Conservation (phyloP, 306 rosid species). For the Carpinus fangiana region DNA sequence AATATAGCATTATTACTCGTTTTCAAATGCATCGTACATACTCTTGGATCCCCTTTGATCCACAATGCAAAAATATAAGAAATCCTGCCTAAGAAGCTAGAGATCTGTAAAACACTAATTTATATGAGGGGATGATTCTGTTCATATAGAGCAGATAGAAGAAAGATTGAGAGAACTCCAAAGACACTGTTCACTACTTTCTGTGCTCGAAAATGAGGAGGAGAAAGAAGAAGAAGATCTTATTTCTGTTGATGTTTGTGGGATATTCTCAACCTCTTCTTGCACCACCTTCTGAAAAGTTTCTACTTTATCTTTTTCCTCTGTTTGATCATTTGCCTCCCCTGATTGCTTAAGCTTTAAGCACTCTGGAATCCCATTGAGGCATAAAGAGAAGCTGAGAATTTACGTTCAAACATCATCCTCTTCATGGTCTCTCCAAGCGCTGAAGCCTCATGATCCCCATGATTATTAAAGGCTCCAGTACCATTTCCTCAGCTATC, state of each 20-base stretch:
- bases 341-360: neutral
- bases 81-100: no score
- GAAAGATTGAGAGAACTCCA: slow-evolving; percentile 8
- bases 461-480: neutral
- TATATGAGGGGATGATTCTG: neutral
- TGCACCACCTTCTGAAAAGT: neutral
- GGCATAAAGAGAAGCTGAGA: slow-evolving; percentile 13
- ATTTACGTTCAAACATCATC: slow-evolving; percentile 5
- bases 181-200: neutral
- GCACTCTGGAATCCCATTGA: slow-evolving; percentile 13
- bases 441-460: neutral
- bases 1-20: no score
- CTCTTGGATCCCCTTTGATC: no score
- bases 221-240: neutral
- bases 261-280: neutral
- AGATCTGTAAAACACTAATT: no score
- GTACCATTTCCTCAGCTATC: slow-evolving; percentile 32
- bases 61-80: no score
- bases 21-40: no score
- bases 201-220: neutral
- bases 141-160: neutral
- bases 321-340: neutral
- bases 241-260: neutral
- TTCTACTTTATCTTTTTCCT: neutral
- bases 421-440: slow-evolving; percentile 4